Conservation (phyloP, 345 rosid genomes). For the Populus ilicifolia region DNA sequence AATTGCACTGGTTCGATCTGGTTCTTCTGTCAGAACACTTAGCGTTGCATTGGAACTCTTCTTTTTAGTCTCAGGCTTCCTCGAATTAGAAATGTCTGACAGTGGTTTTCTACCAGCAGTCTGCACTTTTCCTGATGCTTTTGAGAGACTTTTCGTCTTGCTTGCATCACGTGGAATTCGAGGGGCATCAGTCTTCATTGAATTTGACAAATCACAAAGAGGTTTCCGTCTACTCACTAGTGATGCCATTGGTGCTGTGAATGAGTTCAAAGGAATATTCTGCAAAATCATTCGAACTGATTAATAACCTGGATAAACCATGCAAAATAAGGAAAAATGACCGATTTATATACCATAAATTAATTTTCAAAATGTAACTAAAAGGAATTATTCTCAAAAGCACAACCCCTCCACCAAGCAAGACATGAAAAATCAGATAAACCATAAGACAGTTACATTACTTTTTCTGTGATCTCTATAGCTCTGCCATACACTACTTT, state of each 20-base stretch:
- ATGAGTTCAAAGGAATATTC: not conserved
- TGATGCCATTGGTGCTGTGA: not conserved
- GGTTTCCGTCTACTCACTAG: not conserved
- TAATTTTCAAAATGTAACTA: not conserved
- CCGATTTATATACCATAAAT: not conserved
- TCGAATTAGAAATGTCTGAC: slow-evolving; percentile 48
- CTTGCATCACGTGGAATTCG: not conserved
- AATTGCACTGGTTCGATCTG: slow-evolving; percentile 11
- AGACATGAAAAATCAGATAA: not conserved
- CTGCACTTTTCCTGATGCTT: slow-evolving; percentile 24
- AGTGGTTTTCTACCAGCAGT: slow-evolving; percentile 39
- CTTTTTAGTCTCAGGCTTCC: slow-evolving; percentile 31
- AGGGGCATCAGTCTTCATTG: not conserved
- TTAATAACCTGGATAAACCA: not conserved
- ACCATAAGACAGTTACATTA: not conserved
- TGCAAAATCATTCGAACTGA: not conserved
- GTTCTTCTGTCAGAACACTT: slow-evolving; percentile 20
- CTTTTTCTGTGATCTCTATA: not conserved
- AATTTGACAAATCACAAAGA: not conserved
- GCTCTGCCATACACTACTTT: not conserved
- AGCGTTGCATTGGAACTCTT: slow-evolving; percentile 17
- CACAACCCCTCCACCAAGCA: not conserved
- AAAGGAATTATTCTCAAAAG: not conserved
- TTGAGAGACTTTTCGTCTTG: slow-evolving; percentile 27
- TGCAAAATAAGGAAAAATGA: not conserved